Percentiles rank a stretch among this genome's conserved stretches.
These are phyloP conservation scores for Globisporangium barbulae DNA, from an alignment of 352 stramenopile genomes.

Conservation along the genomic window DNA sequence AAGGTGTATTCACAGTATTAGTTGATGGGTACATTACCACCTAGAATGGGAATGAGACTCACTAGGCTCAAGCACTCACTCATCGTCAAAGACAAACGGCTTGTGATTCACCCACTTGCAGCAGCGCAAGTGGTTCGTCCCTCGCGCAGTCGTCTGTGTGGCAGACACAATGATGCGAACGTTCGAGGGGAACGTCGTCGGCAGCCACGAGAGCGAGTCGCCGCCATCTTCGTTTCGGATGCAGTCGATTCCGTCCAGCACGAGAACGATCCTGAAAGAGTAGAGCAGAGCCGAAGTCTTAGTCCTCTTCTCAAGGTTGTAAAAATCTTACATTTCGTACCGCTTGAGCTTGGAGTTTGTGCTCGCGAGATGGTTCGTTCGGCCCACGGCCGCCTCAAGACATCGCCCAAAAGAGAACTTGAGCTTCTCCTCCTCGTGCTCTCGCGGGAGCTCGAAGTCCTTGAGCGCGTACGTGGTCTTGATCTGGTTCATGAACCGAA, in stretches of 20 bases:
- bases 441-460: constrained; percentile 75
- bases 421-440: constrained; percentile 84
- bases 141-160: constrained; percentile 30
- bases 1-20: neutral
- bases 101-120: constrained; percentile 46
- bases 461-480: constrained; percentile 65
- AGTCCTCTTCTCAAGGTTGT: neutral
- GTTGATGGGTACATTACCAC: too few relatives aligned
- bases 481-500: constrained; percentile 79
- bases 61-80: constrained; percentile 29
- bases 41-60: too few relatives aligned
- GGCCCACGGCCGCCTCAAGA: constrained; percentile 62
- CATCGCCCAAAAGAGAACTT: constrained; percentile 82
- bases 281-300: neutral
- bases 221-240: constrained; percentile 78
- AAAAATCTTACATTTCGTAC: constrained; percentile 6
- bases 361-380: constrained; percentile 28
- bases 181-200: constrained; percentile 59
- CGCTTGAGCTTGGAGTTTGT: constrained; percentile 37
- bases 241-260: constrained; percentile 80
- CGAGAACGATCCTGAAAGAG: constrained; percentile 53
- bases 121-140: constrained; percentile 29
- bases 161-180: constrained; percentile 76
- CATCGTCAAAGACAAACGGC: constrained; percentile 54
- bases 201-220: constrained; percentile 82